Conservation (phyloP, 148 eudicot species). For the Spergularia bocconei region DNA sequence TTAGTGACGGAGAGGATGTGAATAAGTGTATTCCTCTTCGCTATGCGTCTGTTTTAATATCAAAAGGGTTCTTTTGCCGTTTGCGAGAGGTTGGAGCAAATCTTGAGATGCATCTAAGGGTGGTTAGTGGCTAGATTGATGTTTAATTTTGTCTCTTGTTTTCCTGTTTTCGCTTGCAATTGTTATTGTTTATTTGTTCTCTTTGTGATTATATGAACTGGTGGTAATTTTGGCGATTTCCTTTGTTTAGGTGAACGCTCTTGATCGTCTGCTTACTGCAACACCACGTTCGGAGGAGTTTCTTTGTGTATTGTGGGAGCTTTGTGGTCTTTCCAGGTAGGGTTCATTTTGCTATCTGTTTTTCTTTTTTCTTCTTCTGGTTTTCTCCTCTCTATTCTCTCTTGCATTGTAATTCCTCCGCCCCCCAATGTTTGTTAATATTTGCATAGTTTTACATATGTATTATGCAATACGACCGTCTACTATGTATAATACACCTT, state of each 20-base stretch:
- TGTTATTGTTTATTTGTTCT: not conserved
- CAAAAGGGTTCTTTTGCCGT: slow-evolving; percentile 75
- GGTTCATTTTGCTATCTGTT: slow-evolving; percentile 18
- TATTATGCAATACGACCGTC: not conserved
- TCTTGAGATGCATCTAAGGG: slow-evolving; percentile 83
- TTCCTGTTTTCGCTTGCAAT: not conserved
- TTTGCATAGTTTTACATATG: slow-evolving; percentile 2
- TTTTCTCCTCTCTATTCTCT: slow-evolving; percentile 1
- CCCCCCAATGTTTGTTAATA: not conserved
- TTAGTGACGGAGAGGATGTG: slow-evolving; percentile 52
- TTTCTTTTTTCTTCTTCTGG: too few species aligned
- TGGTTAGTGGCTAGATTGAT: slow-evolving; percentile 49
- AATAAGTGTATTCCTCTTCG: slow-evolving; percentile 72
- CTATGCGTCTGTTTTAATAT: slow-evolving; percentile 65
- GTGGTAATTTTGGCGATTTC: slow-evolving; percentile 15
- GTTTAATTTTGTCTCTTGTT: not conserved
- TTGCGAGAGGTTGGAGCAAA: slow-evolving; percentile 69
- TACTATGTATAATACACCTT: not conserved
- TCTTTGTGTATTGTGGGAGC: slow-evolving; percentile 88
- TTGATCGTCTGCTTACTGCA: slow-evolving; percentile 66
- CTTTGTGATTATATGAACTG: slow-evolving; percentile 7
- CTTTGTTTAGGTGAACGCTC: slow-evolving; percentile 56
- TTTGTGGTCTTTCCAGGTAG: slow-evolving; percentile 90
- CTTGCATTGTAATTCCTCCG: not conserved
- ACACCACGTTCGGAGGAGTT: slow-evolving; percentile 67